Conservation (phyloP, 2,329 filamentous ascomycete species). For the Epichloe elymi region DNA sequence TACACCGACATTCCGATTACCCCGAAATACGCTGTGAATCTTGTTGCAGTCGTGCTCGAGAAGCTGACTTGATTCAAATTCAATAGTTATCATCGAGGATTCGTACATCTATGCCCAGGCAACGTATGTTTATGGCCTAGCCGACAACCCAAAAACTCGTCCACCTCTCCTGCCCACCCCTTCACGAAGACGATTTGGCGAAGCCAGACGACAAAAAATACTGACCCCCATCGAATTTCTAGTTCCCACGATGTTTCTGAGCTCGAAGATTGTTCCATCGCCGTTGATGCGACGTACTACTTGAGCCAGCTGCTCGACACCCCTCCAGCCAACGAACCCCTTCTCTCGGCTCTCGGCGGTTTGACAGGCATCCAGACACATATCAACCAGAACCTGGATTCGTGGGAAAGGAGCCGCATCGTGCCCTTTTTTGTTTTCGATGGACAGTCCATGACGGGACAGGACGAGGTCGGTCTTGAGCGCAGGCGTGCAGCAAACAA, state of each 20-base stretch:
- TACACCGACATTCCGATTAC: constrained; percentile 3
- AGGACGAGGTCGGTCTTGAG: constrained; percentile 55
- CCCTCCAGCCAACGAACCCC: constrained; percentile 62
- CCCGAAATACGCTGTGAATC: background rate
- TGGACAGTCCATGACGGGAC: constrained; percentile 66
- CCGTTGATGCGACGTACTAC: constrained; percentile 83
- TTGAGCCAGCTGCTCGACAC: constrained; percentile 65
- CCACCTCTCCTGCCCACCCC: background rate
- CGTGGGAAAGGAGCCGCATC: constrained; percentile 56
- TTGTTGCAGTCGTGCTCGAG: background rate
- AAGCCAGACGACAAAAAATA: background rate
- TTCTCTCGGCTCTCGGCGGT: constrained; percentile 81
- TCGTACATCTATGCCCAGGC: constrained; percentile 26
- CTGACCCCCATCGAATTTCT: background rate
- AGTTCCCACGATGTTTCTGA: constrained; percentile 53
- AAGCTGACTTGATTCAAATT: constrained; percentile 3
- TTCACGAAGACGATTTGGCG: background rate
- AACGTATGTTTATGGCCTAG: constrained; percentile 16
- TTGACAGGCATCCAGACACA: constrained; percentile 66
- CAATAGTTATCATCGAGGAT: constrained; percentile 24
- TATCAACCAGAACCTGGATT: constrained; percentile 63
- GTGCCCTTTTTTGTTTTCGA: constrained; percentile 85
- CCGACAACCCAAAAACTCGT: background rate
- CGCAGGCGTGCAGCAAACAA: constrained; percentile 52
- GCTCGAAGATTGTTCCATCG: constrained; percentile 62